These are phyloP conservation scores for Myrica gale DNA, from an alignment of 306 rosid genomes.

Conservation along the genomic window DNA sequence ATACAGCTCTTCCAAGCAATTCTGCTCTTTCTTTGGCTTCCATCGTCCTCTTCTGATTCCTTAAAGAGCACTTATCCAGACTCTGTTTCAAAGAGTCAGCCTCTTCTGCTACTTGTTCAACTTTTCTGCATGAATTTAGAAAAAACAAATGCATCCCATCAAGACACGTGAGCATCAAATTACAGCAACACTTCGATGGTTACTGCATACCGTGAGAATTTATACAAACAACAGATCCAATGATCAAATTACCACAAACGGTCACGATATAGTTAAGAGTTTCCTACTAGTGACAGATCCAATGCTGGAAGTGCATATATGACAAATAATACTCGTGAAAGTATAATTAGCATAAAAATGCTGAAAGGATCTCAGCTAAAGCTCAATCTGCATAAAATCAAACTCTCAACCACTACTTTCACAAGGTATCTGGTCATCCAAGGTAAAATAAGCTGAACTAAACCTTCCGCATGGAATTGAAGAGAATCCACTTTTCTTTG, in stretches of 20 bases:
- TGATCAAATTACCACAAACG: not conserved
- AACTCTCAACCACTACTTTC: not conserved
- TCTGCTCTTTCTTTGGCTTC: conserved; percentile 85
- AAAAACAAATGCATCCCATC: conserved; percentile 7
- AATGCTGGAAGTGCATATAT: not conserved
- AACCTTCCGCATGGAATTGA: not conserved
- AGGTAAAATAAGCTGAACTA: not conserved
- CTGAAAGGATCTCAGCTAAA: not conserved
- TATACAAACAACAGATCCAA: not conserved
- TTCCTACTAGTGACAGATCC: not conserved
- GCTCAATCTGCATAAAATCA: not conserved
- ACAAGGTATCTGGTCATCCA: not conserved
- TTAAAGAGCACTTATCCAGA: conserved; percentile 58
- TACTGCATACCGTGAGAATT: not conserved
- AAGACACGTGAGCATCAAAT: not conserved
- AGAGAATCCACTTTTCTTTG: not conserved
- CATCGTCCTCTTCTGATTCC: conserved; percentile 51
- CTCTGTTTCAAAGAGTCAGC: conserved; percentile 69
- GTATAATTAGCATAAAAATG: not conserved
- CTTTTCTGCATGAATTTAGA: conserved; percentile 50
- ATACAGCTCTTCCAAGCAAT: conserved; percentile 69
- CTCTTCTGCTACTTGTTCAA: conserved; percentile 81
- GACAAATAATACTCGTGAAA: not conserved
- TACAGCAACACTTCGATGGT: not conserved
- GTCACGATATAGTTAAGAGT: not conserved